Conservation (phyloP, 495 filamentous ascomycete genomes). For the Penicillium canariense region DNA sequence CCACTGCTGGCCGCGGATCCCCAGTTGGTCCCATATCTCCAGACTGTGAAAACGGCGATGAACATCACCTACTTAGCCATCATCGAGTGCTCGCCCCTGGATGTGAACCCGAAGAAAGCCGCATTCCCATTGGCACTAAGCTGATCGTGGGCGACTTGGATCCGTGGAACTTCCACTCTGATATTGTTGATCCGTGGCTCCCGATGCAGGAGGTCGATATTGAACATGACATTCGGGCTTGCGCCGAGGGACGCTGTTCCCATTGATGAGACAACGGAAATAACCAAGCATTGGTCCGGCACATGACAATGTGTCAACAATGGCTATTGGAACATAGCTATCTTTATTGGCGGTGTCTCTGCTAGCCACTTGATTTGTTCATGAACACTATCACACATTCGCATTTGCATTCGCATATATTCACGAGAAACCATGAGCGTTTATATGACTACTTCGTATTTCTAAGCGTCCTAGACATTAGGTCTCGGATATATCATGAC, state of each 20-base stretch:
- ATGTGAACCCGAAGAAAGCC: background rate
- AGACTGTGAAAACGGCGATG: background rate
- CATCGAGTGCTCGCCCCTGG: background rate
- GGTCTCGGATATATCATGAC: no score
- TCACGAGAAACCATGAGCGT: background rate
- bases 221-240: slow-evolving; percentile 25
- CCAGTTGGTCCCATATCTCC: slow-evolving; percentile 25
- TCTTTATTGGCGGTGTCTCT: no score
- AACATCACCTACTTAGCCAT: slow-evolving; percentile 7
- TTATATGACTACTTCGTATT: background rate
- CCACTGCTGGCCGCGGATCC: slow-evolving; percentile 46
- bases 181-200: slow-evolving; percentile 25
- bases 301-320: no score
- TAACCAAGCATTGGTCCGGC: background rate
- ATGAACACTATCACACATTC: background rate
- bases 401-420: background rate
- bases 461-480: background rate
- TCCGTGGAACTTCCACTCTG: slow-evolving; percentile 16
- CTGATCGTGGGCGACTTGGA: slow-evolving; percentile 18
- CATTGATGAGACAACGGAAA: slow-evolving; percentile 1
- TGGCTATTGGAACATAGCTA: no score
- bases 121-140: slow-evolving; percentile 17
- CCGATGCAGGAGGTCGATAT: slow-evolving; percentile 30
- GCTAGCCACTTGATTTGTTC: background rate
- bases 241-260: slow-evolving; percentile 25